A percentile compares a stretch with the other conserved stretches of the same genome.
These are phyloP conservation scores for Pezicula carpinea DNA, from an alignment of 2,329 filamentous ascomycete genomes.

Conservation along the genomic window DNA sequence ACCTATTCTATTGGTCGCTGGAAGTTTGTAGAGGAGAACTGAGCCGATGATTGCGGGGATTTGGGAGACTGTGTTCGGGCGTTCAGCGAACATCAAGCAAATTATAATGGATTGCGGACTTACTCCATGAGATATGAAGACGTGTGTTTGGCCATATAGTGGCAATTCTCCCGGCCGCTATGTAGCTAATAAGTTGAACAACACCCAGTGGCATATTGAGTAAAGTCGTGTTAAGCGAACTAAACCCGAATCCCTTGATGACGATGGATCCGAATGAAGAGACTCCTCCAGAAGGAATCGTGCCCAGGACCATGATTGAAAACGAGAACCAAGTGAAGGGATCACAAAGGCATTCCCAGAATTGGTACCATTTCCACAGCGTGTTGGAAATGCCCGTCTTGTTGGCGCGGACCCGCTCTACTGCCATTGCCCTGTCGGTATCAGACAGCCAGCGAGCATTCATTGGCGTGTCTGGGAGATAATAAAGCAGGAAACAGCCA, in stretches of 20 bases:
- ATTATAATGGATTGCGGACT: too few species aligned
- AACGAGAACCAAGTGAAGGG: constrained; percentile 37
- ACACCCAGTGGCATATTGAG: constrained; percentile 30
- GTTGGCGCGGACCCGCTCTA: constrained; percentile 28
- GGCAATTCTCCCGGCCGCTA: not conserved
- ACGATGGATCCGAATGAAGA: constrained; percentile 33
- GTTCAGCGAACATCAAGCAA: too few species aligned
- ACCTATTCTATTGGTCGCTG: not conserved
- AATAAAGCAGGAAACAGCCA: constrained; percentile 34
- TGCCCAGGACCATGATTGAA: constrained; percentile 23
- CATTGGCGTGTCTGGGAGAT: constrained; percentile 35
- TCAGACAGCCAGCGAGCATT: constrained; percentile 30
- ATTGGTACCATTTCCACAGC: constrained; percentile 34
- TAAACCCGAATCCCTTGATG: constrained; percentile 34
- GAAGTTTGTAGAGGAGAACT: too few species aligned
- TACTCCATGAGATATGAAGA: too few species aligned
- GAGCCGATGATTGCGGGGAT: too few species aligned
- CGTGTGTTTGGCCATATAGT: too few species aligned
- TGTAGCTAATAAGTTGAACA: constrained; percentile 27
- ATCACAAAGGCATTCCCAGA: constrained; percentile 36
- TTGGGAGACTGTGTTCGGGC: too few species aligned
- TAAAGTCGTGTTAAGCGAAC: constrained; percentile 32
- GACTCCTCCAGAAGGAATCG: constrained; percentile 34
- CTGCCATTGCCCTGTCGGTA: constrained; percentile 32
- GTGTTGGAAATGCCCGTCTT: constrained; percentile 36